Evolutionary conservation across 2,329 filamentous ascomycete species (phyloP), one percentile per base, ranked within the genome.

Genomic region (Periconia sp.): DNA sequence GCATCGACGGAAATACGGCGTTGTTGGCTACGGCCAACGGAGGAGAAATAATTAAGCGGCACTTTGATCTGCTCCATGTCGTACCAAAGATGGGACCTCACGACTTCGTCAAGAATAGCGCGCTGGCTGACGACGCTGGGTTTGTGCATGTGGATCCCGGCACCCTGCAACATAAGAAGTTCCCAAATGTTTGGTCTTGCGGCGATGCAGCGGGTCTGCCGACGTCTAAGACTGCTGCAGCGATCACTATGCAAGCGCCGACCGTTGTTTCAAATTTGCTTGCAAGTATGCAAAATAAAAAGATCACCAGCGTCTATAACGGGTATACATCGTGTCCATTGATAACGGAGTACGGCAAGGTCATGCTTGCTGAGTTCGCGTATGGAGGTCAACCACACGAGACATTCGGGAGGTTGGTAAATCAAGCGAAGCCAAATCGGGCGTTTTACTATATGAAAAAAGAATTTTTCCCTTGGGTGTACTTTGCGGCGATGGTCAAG

Each of bases 401-500:
- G 75, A 86, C 85, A 0, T 87, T 87, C 56, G 69, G 75, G 64
- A 70, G 64, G 46, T 50, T 86, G 14, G 75, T 86, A 7, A 83
- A 87, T 60, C 85, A 87, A 68, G 78, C 69, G 0, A 71, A 71
- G 9, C 85, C 85, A 1, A 77, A 83, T 2, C 77, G 80, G 3
- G 74, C 79, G 0, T 87, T 87, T 64, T 87, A 84, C 59, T 75
- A 86, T 60, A 60, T 87, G 45, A 87, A 87, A 76, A 87, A 85
- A 72, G 80, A 86, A 63, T 87, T 87, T 61, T 87, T 87, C 71
- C 85, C 85, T 0, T 87, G 84, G 84, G 84, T 87, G 2, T 87
- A 87, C 70, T 79, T 77, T 50, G 79, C 82, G 33, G 78, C 77
- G 35, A 81, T 85, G 79, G 78, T 87, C 8, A 86, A 84, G 72